Percentiles rank a stretch among this genome's conserved stretches.
Evolutionary conservation across 1,139 yeast genomes (phyloP).

Genomic region (Kodamaea anthophila): DNA sequence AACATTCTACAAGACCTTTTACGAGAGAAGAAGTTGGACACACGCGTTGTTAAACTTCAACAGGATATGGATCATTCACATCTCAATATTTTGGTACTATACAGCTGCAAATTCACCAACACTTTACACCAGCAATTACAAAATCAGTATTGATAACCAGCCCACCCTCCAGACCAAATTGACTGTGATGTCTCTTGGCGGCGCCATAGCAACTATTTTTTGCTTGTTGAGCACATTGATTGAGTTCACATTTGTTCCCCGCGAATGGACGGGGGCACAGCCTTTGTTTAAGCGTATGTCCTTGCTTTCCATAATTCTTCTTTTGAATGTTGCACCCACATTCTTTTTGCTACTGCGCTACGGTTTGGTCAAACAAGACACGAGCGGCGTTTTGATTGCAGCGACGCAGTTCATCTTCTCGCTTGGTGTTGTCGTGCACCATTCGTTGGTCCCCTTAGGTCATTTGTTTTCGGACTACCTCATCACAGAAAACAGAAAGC

Average conservation of each 20-base stretch:
- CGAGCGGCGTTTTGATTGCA: conserved; percentile 31
- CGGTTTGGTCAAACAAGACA: conserved; percentile 21
- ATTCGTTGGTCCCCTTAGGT: conserved; percentile 43
- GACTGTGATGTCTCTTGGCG: conserved; percentile 48
- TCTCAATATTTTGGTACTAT: conserved; percentile 55
- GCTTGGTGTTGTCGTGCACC: conserved; percentile 33
- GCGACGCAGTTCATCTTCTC: conserved; percentile 42
- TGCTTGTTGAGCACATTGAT: conserved; percentile 36
- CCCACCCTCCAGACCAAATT: conserved; percentile 43
- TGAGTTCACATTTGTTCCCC: conserved; percentile 47
- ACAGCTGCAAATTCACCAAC: conserved; percentile 50
- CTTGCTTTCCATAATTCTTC: conserved; percentile 23
- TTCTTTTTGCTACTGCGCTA: conserved; percentile 28
- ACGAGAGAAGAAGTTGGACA: conserved; percentile 54
- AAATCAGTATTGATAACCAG: conserved; percentile 37
- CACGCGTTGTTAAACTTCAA: conserved; percentile 53
- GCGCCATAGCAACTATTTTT: conserved; percentile 40
- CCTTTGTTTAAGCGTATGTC: conserved; percentile 32
- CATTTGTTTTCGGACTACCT: conserved; percentile 29
- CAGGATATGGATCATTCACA: conserved; percentile 58
- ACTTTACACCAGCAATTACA: conserved; percentile 46
- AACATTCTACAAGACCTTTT: conserved; percentile 49
- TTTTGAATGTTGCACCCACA: conserved; percentile 34
- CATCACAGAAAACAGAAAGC: conserved; percentile 17
- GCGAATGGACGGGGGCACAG: conserved; percentile 51